Conservation (phyloP, 139 green algal genomes). For the Chlorella sp. region DNA sequence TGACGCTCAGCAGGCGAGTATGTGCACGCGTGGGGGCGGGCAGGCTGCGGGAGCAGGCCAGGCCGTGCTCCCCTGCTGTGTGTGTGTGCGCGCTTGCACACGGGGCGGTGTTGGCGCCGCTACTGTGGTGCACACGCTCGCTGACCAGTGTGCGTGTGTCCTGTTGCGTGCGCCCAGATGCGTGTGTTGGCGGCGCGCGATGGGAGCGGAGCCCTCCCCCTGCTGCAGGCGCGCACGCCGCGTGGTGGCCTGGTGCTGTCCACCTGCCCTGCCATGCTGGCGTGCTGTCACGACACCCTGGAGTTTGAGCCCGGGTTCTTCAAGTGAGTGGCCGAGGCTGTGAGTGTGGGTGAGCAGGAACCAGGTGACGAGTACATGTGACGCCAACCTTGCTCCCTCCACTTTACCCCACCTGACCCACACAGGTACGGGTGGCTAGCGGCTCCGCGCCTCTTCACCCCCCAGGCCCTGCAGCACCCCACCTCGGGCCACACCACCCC, state of each 20-base stretch:
- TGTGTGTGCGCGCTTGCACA: neutral
- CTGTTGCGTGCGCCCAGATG: constrained; percentile 10
- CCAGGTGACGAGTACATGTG: too few species aligned
- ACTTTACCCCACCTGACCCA: too few species aligned
- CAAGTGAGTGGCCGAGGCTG: neutral
- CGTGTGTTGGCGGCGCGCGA: constrained; percentile 45
- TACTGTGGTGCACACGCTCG: neutral
- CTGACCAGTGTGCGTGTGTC: neutral
- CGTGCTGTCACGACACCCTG: constrained; percentile 12
- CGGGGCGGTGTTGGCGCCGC: neutral
- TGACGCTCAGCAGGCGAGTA: constrained; percentile 39
- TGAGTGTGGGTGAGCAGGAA: too few species aligned
- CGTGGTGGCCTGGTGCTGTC: constrained; percentile 34
- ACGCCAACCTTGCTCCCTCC: too few species aligned
- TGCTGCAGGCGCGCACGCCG: constrained; percentile 34
- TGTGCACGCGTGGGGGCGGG: neutral
- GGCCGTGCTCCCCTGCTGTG: neutral
- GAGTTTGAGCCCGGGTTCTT: constrained; percentile 36
- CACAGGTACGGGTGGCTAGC: too few species aligned
- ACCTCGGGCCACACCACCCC: too few species aligned
- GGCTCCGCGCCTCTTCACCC: too few species aligned
- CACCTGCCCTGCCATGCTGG: constrained; percentile 21
- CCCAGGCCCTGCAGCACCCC: too few species aligned
- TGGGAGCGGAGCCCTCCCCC: constrained; percentile 18
- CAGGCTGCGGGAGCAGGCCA: too few species aligned